phyloP scores from a whole-genome alignment of 1,284 basidiomycete genomes.

The Papiliotrema nemorosa region DNA sequence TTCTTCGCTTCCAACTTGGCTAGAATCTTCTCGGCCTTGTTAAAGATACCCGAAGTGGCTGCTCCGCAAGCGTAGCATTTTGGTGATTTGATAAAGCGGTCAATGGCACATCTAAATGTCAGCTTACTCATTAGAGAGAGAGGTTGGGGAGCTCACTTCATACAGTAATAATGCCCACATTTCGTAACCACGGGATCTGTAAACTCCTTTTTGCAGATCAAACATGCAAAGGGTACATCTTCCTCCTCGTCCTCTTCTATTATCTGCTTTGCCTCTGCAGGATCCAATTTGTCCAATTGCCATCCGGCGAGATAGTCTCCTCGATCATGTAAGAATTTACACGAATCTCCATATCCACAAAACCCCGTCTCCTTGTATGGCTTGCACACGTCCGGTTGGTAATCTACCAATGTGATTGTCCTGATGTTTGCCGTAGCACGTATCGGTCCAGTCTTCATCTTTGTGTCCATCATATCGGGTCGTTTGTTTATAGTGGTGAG shows the following conservation, averaged over 20 bases:
- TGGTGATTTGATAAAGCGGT: conserved; percentile 86
- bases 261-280: conserved; percentile 40
- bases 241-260: conserved; percentile 70
- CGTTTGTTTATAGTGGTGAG: conserved; percentile 73
- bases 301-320: conserved; percentile 88
- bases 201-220: conserved; percentile 92
- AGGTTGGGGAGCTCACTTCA: conserved; percentile 50
- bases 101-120: conserved; percentile 71
- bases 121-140: not conserved
- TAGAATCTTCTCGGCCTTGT: conserved; percentile 49
- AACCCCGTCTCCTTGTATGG: conserved; percentile 99
- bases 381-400: conserved; percentile 98
- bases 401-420: conserved; percentile 93
- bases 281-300: conserved; percentile 73
- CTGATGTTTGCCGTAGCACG: conserved; percentile 77
- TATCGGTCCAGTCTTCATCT: conserved; percentile 85
- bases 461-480: conserved; percentile 68
- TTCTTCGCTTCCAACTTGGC: conserved; percentile 47
- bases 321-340: conserved; percentile 87
- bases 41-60: conserved; percentile 83
- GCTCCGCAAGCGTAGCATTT: conserved; percentile 95
- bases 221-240: conserved; percentile 94
- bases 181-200: conserved; percentile 92
- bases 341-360: conserved; percentile 98
- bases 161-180: conserved; percentile 97